Evolutionary conservation across 73 alveolate species (phyloP).

Genomic region (Loxodes magnus): DNA sequence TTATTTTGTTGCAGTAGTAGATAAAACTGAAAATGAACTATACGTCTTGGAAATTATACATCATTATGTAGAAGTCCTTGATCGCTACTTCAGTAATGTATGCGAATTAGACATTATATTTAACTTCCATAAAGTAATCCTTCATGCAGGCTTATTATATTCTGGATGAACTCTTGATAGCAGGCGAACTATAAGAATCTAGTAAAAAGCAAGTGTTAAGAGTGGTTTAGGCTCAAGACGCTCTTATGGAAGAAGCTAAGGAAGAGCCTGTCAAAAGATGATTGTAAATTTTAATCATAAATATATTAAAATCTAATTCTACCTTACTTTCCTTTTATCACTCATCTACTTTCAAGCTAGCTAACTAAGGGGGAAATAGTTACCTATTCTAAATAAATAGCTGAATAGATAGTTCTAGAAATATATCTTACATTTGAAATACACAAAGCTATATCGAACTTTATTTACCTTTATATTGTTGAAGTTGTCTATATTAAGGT

Average conservation of each 20-base stretch:
- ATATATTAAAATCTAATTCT: too few species aligned
- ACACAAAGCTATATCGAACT: too few species aligned
- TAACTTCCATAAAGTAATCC: constrained; percentile 73
- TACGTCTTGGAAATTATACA: constrained; percentile 46
- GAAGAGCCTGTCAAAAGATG: background rate
- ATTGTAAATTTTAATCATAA: background rate
- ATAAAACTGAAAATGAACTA: constrained; percentile 79
- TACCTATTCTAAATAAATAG: too few species aligned
- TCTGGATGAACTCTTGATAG: constrained; percentile 89
- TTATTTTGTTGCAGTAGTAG: constrained; percentile 67
- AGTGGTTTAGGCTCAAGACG: constrained; percentile 1
- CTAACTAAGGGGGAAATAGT: too few species aligned
- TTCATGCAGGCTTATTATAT: constrained; percentile 81
- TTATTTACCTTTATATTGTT: too few species aligned
- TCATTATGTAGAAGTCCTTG: constrained; percentile 89
- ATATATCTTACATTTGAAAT: too few species aligned
- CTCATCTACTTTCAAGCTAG: too few species aligned
- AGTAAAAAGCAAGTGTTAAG: constrained; percentile 53
- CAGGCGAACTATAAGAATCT: constrained; percentile 86
- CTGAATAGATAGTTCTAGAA: too few species aligned
- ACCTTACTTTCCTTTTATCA: too few species aligned
- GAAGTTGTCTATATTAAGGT: too few species aligned
- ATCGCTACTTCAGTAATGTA: constrained; percentile 91
- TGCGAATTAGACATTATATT: constrained; percentile 93
- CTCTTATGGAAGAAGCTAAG: constrained; percentile 13